A percentile compares a stretch with the other conserved stretches of the same genome.
Conservation (phyloP, 441 rosid species). For the Eruca vesicaria region DNA sequence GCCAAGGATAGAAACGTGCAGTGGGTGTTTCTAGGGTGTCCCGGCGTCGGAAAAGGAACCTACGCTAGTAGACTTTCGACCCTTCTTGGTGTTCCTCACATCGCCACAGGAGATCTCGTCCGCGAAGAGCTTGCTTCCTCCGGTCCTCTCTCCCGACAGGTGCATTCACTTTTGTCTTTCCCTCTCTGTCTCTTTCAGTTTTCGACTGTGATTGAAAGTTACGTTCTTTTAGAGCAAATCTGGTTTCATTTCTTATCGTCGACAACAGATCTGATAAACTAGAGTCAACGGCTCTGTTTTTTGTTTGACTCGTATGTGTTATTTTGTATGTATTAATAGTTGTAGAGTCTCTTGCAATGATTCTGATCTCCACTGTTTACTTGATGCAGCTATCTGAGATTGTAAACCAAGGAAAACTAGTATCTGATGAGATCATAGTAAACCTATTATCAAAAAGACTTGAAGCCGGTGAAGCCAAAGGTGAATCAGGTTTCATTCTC, state of each 20-base stretch:
- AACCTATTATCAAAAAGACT: slow-evolving; percentile 58
- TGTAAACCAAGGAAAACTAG: slow-evolving; percentile 63
- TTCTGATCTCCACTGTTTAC: slow-evolving; percentile 7
- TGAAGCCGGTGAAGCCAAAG: slow-evolving; percentile 54
- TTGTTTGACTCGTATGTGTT: background rate
- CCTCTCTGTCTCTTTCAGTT: background rate
- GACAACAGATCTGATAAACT: slow-evolving; percentile 11
- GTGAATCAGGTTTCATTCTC: slow-evolving; percentile 68
- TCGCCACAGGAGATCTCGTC: slow-evolving; percentile 76
- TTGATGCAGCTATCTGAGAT: slow-evolving; percentile 54
- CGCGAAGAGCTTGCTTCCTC: slow-evolving; percentile 59
- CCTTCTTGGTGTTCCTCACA: slow-evolving; percentile 68
- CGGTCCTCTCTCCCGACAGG: slow-evolving; percentile 55
- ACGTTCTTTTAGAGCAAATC: background rate
- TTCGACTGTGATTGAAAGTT: background rate
- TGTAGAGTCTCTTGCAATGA: background rate
- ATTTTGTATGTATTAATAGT: background rate
- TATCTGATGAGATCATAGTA: slow-evolving; percentile 59
- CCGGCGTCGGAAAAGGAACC: slow-evolving; percentile 76
- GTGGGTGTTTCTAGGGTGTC: slow-evolving; percentile 71
- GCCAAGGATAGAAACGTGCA: slow-evolving; percentile 57
- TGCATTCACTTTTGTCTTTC: background rate
- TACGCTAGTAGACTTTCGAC: slow-evolving; percentile 62
- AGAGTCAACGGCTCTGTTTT: slow-evolving; percentile 4
- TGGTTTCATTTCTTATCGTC: background rate